A percentile compares a stretch with the other conserved stretches of the same genome.
phyloP scores from a whole-genome alignment of 352 stramenopile genomes.

The Stramenopiles sp. region DNA sequence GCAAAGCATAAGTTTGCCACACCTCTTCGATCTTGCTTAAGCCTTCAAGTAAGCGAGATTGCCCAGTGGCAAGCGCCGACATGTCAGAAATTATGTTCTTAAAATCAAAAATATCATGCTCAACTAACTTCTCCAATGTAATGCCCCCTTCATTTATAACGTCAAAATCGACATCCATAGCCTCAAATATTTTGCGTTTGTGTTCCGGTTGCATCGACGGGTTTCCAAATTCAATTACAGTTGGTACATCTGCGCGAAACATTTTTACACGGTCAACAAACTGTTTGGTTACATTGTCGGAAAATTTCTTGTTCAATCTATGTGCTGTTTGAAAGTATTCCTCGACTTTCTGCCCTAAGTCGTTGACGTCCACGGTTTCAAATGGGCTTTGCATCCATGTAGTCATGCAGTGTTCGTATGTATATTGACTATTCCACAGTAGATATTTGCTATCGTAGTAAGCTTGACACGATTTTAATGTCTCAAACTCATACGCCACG shows the following conservation, averaged over 20 bases:
- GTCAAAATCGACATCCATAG: too few relatives aligned
- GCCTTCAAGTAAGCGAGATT: conserved; percentile 62
- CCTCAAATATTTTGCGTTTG: too few relatives aligned
- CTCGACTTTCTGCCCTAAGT: conserved; percentile 54
- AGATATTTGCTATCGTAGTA: conserved; percentile 53
- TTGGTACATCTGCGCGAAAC: too few relatives aligned
- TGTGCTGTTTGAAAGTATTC: too few relatives aligned
- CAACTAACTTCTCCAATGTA: conserved; percentile 58
- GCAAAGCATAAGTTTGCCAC: too few relatives aligned
- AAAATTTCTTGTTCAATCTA: too few relatives aligned
- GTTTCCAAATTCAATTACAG: too few relatives aligned
- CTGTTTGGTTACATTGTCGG: too few relatives aligned
- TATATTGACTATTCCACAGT: conserved; percentile 54
- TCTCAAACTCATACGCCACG: conserved; percentile 60
- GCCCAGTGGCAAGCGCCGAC: conserved; percentile 50
- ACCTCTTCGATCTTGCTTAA: conserved; percentile 58
- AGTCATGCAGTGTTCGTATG: conserved; percentile 55
- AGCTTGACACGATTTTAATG: conserved; percentile 56
- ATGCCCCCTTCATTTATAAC: too few relatives aligned
- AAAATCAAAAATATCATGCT: conserved; percentile 58
- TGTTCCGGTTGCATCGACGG: too few relatives aligned
- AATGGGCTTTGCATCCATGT: conserved; percentile 56
- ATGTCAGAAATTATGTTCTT: conserved; percentile 61
- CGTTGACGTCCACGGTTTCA: conserved; percentile 57
- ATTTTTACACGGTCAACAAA: too few relatives aligned